Evolutionary conservation across 2,329 filamentous ascomycete genomes (phyloP).

Genomic region (Ophiosphaerella herpotricha): DNA sequence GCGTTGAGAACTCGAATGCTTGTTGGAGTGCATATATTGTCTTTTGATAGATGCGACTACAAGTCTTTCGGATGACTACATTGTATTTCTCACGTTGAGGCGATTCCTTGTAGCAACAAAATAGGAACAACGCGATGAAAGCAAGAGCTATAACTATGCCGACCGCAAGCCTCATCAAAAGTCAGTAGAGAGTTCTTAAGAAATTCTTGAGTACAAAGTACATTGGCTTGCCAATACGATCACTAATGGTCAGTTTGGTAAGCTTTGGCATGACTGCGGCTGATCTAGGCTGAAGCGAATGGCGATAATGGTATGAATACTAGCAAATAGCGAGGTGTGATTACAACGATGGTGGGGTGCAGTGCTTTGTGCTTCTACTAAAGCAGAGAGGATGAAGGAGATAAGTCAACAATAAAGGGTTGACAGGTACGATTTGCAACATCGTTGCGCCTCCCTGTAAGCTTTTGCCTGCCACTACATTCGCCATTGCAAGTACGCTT

Average conservation of each 20-base stretch:
- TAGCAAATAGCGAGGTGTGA: no score
- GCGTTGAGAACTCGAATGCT: no score
- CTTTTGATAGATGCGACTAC: not conserved
- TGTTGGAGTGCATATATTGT: no score
- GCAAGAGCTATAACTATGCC: not conserved
- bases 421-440: not conserved
- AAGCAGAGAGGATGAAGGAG: no score
- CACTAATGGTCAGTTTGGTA: no score
- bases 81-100: not conserved
- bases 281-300: not conserved
- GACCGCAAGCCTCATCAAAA: not conserved
- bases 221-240: no score
- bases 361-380: no score
- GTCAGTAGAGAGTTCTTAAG: not conserved
- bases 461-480: not conserved
- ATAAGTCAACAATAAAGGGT: no score
- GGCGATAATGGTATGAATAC: not conserved
- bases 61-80: not conserved
- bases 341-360: no score
- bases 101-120: not conserved
- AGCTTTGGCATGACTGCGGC: no score
- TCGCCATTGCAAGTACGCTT: slow-evolving; percentile 12
- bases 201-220: not conserved
- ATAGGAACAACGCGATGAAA: not conserved
- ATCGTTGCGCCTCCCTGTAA: no score